These are phyloP conservation scores for Botrytis byssoidea DNA, from an alignment of 2,329 filamentous ascomycete species.

Conservation along the genomic window DNA sequence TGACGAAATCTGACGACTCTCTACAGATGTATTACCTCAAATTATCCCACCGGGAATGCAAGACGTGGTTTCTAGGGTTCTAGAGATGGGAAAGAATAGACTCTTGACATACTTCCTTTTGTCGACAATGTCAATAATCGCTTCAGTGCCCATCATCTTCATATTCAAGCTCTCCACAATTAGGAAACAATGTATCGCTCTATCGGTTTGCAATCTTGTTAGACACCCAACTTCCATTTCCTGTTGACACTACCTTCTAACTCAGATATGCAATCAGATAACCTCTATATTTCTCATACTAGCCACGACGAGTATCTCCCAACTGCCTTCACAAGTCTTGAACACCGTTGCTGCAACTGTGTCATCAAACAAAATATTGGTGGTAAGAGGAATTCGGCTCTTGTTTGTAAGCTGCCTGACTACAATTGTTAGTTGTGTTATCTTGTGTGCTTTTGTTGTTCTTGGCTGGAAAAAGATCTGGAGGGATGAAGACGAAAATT, in stretches of 20 bases:
- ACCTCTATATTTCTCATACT: neutral
- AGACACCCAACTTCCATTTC: neutral
- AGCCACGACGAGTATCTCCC: neutral
- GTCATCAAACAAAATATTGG: neutral
- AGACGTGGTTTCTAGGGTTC: neutral
- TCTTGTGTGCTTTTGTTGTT: neutral
- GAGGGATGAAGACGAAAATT: neutral
- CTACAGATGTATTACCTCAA: neutral
- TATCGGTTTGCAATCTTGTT: neutral
- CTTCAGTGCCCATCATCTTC: neutral
- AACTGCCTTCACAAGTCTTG: neutral
- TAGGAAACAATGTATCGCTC: neutral
- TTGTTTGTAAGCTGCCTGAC: neutral
- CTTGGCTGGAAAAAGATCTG: neutral
- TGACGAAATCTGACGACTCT: neutral
- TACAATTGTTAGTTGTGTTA: neutral
- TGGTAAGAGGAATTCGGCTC: neutral
- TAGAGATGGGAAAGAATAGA: neutral
- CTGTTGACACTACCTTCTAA: neutral
- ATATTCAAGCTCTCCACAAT: neutral
- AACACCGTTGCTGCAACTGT: neutral
- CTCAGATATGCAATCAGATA: neutral
- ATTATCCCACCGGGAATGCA: neutral
- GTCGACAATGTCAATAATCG: neutral
- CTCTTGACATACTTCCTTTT: neutral